Base-by-base conservation (phyloP, 2,329 filamentous ascomycete species). In the Penicillium sp. region DNA sequence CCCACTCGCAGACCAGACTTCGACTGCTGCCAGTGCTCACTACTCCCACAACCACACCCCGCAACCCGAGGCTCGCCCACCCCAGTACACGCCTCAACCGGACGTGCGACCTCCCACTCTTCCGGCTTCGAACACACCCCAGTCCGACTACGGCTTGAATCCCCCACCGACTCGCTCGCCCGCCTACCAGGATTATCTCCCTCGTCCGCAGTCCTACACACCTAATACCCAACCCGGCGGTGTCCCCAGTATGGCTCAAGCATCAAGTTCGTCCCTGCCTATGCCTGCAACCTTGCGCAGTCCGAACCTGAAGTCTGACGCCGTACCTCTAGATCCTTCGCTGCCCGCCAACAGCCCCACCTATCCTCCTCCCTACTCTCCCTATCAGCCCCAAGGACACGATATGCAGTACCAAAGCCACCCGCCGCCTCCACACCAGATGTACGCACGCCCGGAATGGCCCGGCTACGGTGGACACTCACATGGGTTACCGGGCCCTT, bases 251-350 rank as follows among this genome's bases (percentile, higher is more conserved):
- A 97, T 97, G 92, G 91, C 92, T 86, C 92, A 96, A 90, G 86
- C 91, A 88, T 90, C 90, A 89, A 96, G 92, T 96, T 90, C 90
- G 92, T 96, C 90, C 80, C 51, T 47, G 83, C 84, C 65, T 61
- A 69, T 89, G 86, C 82, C 90, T 81, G 84, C 87, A 84, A 89
- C 92, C 90, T 89, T 82, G 75, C 81, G 81, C 71, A 43, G 37
- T 66, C 84, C 87, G 80, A 92, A 91, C 67, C 84, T 88, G 80
- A 92, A 91, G 79, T 95, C 92, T 96, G 90, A 96, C 91, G 85
- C 91, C 87, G 86, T 95, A 82, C 91, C 91, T 88, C 92, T 96
- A 97, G 93, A 97, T 95, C 92, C 92, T 72, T 95, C 92, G 76
- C 96, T 97, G 75, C 89, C 92, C 77, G 88, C 90, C 69, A 89